Percentiles rank a stretch among this genome's conserved stretches.
Conservation (phyloP, 2,329 filamentous ascomycete genomes). For the Trichoderma sp. region DNA sequence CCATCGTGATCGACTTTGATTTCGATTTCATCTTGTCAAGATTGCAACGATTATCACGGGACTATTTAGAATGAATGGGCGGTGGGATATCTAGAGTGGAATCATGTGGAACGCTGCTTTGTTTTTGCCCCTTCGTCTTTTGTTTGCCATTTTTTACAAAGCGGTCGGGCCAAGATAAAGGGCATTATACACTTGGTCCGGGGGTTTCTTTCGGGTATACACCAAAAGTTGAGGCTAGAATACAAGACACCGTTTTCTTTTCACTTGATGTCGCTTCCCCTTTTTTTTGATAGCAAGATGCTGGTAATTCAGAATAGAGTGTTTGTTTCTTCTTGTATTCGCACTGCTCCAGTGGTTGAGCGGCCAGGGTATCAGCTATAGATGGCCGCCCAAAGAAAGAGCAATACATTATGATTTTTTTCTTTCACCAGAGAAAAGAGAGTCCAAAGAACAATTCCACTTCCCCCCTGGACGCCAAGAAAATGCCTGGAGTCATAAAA, state of each 20-base stretch:
- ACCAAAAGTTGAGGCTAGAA: slow-evolving; percentile 22
- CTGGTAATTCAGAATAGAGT: slow-evolving; percentile 1
- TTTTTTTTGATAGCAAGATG: neutral
- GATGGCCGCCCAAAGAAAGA: slow-evolving; percentile 15
- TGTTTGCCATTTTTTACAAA: neutral
- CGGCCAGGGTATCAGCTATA: slow-evolving; percentile 22
- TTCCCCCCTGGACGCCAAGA: slow-evolving; percentile 13
- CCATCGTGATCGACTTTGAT: neutral
- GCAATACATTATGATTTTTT: slow-evolving; percentile 2
- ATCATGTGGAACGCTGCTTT: neutral
- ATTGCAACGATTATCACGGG: slow-evolving; percentile 9
- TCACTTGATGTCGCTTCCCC: too few relatives aligned
- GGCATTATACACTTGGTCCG: neutral
- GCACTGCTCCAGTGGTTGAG: slow-evolving; percentile 7
- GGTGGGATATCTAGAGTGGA: neutral
- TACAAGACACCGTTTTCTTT: slow-evolving; percentile 12
- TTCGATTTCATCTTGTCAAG: neutral
- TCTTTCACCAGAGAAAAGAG: slow-evolving; percentile 6
- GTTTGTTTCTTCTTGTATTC: slow-evolving; percentile 7
- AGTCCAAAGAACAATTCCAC: neutral
- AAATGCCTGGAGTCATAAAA: slow-evolving; percentile 4
- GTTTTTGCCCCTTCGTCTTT: neutral
- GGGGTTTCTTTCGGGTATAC: slow-evolving; percentile 4
- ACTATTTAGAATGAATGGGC: neutral
- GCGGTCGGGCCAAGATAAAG: neutral